These are phyloP conservation scores for Geotrichum citri-aurantii DNA, from an alignment of 1,139 yeast genomes.

Conservation along the genomic window DNA sequence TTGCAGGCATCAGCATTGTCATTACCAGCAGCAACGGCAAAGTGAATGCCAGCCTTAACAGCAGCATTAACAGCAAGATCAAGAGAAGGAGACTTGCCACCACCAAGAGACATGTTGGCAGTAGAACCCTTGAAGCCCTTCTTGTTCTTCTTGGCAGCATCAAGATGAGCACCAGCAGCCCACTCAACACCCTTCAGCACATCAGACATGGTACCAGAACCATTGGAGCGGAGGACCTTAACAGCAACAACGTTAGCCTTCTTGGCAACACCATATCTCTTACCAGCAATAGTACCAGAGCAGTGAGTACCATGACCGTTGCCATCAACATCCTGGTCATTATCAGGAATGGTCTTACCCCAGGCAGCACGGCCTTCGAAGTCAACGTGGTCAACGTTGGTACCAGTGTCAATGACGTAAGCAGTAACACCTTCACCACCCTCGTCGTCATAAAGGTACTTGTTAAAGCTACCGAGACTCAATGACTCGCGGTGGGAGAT, in stretches of 20 bases:
- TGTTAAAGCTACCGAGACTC: conserved; percentile 63
- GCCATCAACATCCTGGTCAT: conserved; percentile 79
- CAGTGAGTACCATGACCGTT: conserved; percentile 80
- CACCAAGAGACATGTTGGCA: conserved; percentile 59
- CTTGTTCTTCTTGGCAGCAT: conserved; percentile 35
- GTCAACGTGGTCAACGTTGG: conserved; percentile 67
- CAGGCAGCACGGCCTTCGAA: conserved; percentile 88
- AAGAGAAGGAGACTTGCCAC: conserved; percentile 50
- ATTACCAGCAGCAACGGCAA: conserved; percentile 65
- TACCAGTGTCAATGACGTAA: conserved; percentile 84
- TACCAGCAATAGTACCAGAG: conserved; percentile 58
- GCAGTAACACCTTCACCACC: conserved; percentile 90
- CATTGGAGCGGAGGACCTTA: conserved; percentile 48
- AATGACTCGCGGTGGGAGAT: conserved; percentile 66
- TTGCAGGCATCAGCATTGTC: conserved; percentile 59
- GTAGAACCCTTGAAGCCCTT: conserved; percentile 53
- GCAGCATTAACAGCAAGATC: conserved; percentile 56
- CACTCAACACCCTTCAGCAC: conserved; percentile 46
- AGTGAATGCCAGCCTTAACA: conserved; percentile 53
- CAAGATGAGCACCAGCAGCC: conserved; percentile 39
- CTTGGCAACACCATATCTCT: conserved; percentile 58
- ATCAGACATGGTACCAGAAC: conserved; percentile 46
- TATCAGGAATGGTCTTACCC: conserved; percentile 87
- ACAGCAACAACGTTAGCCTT: conserved; percentile 56
- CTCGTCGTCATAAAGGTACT: conserved; percentile 69